Conservation (phyloP, 2,329 filamentous ascomycete species). For the Aureobasidium sp. region DNA sequence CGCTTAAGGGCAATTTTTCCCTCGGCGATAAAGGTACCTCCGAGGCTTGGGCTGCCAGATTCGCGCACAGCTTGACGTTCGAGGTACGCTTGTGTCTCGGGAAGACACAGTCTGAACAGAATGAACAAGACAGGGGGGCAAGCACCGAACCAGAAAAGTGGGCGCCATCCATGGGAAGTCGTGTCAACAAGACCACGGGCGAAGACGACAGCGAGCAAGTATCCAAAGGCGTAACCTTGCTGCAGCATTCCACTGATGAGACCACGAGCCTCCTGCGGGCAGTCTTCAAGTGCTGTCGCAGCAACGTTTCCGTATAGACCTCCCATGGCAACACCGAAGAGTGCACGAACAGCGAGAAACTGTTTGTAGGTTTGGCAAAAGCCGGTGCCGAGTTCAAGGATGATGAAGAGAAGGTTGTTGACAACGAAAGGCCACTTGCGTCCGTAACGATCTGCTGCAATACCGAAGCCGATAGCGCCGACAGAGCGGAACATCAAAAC, state of each 20-base stretch:
- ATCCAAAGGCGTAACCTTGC: slow-evolving; percentile 43
- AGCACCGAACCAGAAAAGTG: slow-evolving; percentile 82
- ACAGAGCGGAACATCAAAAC: slow-evolving; percentile 30
- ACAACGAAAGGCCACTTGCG: slow-evolving; percentile 28
- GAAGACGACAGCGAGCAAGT: slow-evolving; percentile 49
- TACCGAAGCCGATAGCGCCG: slow-evolving; percentile 24
- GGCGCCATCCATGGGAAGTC: slow-evolving; percentile 68
- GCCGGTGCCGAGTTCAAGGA: slow-evolving; percentile 30
- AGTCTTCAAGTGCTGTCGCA: slow-evolving; percentile 32
- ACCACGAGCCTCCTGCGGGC: slow-evolving; percentile 31
- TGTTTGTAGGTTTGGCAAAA: slow-evolving; percentile 28
- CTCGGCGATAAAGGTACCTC: slow-evolving; percentile 61
- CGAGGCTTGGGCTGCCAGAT: slow-evolving; percentile 45
- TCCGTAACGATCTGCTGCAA: slow-evolving; percentile 23
- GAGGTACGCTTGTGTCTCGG: slow-evolving; percentile 65
- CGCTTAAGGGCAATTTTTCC: slow-evolving; percentile 64
- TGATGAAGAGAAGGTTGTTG: slow-evolving; percentile 28
- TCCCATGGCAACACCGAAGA: slow-evolving; percentile 32
- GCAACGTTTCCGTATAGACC: slow-evolving; percentile 26
- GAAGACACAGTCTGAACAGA: slow-evolving; percentile 61
- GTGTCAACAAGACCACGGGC: slow-evolving; percentile 59
- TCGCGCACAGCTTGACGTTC: slow-evolving; percentile 55
- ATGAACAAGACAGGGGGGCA: slow-evolving; percentile 71
- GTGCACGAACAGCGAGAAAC: slow-evolving; percentile 29
- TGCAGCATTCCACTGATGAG: slow-evolving; percentile 30